Conservation (phyloP, 2,329 filamentous ascomycete genomes). For the Beauveria pseudobassiana region DNA sequence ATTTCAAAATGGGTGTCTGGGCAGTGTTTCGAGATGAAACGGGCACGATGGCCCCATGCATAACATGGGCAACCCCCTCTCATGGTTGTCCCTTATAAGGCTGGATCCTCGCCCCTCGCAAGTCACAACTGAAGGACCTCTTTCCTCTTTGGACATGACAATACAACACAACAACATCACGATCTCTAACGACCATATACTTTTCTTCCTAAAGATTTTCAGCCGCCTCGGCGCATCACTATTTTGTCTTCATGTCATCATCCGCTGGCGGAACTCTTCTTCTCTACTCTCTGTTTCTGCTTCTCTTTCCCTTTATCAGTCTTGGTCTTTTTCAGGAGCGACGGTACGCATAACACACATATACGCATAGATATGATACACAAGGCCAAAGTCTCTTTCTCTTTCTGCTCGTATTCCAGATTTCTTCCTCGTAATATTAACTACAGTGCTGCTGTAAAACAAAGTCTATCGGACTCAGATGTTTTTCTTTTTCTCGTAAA, state of each 20-base stretch:
- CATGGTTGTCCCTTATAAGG: neutral
- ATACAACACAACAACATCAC: neutral
- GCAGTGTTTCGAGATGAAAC: constrained; percentile 11
- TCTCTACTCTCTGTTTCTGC: neutral
- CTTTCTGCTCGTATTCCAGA: neutral
- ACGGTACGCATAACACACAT: neutral
- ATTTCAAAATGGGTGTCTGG: neutral
- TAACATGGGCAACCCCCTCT: neutral
- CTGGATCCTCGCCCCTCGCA: neutral
- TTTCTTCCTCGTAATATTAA: neutral
- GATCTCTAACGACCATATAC: neutral
- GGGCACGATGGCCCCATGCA: neutral
- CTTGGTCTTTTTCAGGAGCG: neutral
- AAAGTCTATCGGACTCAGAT: neutral
- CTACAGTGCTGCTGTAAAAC: neutral
- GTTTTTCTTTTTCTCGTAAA: neutral
- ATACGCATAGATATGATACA: neutral
- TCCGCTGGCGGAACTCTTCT: constrained; percentile 4
- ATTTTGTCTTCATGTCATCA: neutral
- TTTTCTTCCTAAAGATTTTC: constrained; percentile 1
- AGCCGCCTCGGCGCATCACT: neutral
- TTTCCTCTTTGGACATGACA: neutral
- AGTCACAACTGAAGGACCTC: neutral
- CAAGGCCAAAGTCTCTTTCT: neutral
- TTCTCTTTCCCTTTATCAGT: neutral